Percentiles rank a stretch among this genome's conserved stretches.
phyloP scores from a whole-genome alignment of 345 rosid species.

The Barbarea vulgaris region DNA sequence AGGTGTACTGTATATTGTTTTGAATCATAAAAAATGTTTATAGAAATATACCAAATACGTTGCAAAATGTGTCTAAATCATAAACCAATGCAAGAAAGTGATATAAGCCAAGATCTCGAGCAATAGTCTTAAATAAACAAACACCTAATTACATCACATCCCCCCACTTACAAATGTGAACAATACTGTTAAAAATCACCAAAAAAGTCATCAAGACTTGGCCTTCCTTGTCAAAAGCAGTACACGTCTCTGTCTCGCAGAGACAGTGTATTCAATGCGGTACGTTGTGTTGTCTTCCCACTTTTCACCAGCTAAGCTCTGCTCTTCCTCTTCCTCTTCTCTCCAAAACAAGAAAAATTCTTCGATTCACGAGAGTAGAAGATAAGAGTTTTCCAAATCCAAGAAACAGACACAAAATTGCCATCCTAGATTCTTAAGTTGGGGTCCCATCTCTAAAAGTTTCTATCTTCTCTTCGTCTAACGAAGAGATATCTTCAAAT shows the following conservation, averaged over 20 bases:
- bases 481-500: not conserved
- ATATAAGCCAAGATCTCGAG: not conserved
- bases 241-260: constrained; percentile 39
- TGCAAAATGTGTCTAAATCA: constrained; percentile 21
- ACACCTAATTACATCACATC: not conserved
- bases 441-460: constrained; percentile 11
- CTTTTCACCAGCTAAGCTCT: constrained; percentile 39
- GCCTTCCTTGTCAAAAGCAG: constrained; percentile 41
- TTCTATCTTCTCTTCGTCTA: constrained; percentile 10
- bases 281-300: constrained; percentile 29
- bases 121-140: not conserved
- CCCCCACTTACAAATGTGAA: constrained; percentile 34
- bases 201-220: constrained; percentile 36
- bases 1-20: not conserved
- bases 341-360: constrained; percentile 19
- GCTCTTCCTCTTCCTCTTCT: constrained; percentile 16
- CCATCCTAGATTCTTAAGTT: not conserved
- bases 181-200: constrained; percentile 23
- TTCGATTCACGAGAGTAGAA: constrained; percentile 27
- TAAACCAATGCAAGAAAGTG: constrained; percentile 13
- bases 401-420: constrained; percentile 14
- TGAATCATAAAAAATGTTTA: not conserved
- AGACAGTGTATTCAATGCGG: constrained; percentile 43
- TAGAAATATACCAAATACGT: not conserved
- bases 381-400: constrained; percentile 25